Base-by-base conservation (phyloP, 2,329 filamentous ascomycete species). In the Penicillium italicum region DNA sequence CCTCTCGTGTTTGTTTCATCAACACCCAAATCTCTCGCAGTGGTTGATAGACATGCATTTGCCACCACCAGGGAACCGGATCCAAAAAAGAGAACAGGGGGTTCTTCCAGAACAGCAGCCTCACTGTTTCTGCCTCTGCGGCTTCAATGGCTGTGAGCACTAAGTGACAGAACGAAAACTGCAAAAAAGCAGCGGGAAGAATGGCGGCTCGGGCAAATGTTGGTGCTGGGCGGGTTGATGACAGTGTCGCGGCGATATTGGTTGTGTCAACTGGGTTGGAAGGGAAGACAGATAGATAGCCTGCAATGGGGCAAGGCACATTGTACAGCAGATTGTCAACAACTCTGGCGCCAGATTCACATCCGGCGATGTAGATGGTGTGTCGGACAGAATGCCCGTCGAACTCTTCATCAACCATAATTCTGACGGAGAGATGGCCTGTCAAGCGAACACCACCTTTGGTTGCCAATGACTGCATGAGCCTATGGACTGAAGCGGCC, bases 371-470 rank as follows among this genome's bases (percentile, higher is more conserved):
- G 41, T 72, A 67, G 26, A 72, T 60, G 9, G 64, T 57, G 50
- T 72, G 68, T 22, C 70, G 68, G 16, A 74, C 67, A n/a, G 67
- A 70, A 24, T 69, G 62, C 2, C 50, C 20, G 2, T 65, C 62
- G 31, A 72, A 66, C 37, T 74, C 67, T 46, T 80, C 74, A 45
- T 83, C 79, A 2, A 88, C 81, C 61, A 91, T 74, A 59, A 92
- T 87, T 67, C 90, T 85, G 51, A 92, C 86, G 18, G 82, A 86
- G 31, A 91, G 69, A 67, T 92, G 89, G 0, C 89, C 89, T 0
- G 87, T 90, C 65, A 89, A 75, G 3, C 68, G 64, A 14, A 70
- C 50, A 1, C 81, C 80, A 24, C 79, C 75, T 42, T 77, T 77
- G 3, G 69, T 67, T 0, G 83, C 83, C 52, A 87, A 85, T 11